These are phyloP conservation scores for Chlamydomonas asymmetrica DNA, from an alignment of 139 green algal genomes.

Conservation along the genomic window DNA sequence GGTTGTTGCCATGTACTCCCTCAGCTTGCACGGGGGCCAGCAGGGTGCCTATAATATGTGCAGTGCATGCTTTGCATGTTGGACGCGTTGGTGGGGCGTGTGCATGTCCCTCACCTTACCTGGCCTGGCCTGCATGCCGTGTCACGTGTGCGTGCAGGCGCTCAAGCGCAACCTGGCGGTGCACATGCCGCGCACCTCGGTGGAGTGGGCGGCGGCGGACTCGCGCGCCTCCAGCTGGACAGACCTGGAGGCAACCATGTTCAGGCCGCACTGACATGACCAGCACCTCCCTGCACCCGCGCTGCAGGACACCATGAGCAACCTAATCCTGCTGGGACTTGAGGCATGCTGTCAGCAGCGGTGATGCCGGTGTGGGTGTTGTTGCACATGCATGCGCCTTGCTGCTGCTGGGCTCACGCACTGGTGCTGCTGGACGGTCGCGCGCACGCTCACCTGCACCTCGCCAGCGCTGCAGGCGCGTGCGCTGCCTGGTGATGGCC, in stretches of 20 bases:
- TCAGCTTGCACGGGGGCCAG: background rate
- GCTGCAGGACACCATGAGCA: no score
- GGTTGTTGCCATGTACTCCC: background rate
- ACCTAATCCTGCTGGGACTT: no score
- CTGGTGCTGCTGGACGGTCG: no score
- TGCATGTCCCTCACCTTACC: background rate
- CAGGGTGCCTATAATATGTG: background rate
- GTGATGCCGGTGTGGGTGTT: no score
- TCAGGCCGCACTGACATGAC: slow-evolving; percentile 19
- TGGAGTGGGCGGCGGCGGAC: slow-evolving; percentile 29
- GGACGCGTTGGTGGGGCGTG: background rate
- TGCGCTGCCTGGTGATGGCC: no score
- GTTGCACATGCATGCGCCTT: no score
- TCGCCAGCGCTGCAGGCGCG: no score
- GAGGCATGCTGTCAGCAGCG: no score
- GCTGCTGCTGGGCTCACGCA: no score
- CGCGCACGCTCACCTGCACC: no score
- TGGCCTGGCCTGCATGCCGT: background rate
- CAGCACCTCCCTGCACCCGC: no score
- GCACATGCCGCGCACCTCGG: slow-evolving; percentile 20
- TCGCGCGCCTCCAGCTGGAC: slow-evolving; percentile 19
- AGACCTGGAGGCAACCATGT: slow-evolving; percentile 22
- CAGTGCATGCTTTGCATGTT: background rate
- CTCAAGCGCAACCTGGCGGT: slow-evolving; percentile 17
- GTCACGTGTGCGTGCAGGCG: background rate